Evolutionary conservation across 805 yeast species (phyloP).

Genomic region (Candida railenensis): DNA sequence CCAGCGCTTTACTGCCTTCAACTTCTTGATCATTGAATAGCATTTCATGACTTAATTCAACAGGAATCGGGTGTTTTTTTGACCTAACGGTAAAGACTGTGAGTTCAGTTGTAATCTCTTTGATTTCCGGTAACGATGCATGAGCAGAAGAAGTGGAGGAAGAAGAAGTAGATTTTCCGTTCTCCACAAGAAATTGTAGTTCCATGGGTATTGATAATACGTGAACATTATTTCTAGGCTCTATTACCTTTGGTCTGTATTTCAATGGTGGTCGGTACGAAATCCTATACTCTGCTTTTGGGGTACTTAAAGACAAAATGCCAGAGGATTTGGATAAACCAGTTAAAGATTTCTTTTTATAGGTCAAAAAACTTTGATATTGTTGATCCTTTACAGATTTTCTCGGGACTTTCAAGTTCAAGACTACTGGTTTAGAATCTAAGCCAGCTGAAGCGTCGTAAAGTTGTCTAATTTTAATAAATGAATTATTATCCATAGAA

Average conservation of each 20-base stretch:
- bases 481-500: constrained; percentile 14
- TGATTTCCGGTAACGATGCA: constrained; percentile 28
- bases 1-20: constrained; percentile 21
- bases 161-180: constrained; percentile 7
- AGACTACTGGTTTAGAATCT: background rate
- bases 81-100: constrained; percentile 36
- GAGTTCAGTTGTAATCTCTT: constrained; percentile 31
- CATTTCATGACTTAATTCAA: constrained; percentile 40
- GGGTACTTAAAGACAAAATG: constrained; percentile 33
- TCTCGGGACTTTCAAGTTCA: background rate
- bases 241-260: constrained; percentile 17
- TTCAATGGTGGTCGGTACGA: constrained; percentile 33
- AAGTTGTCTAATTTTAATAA: constrained; percentile 29
- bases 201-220: constrained; percentile 32
- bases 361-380: constrained; percentile 32
- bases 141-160: background rate
- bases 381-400: background rate
- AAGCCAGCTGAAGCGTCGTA: constrained; percentile 21
- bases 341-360: constrained; percentile 33
- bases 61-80: constrained; percentile 34
- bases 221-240: constrained; percentile 6
- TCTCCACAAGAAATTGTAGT: constrained; percentile 22
- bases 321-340: constrained; percentile 31
- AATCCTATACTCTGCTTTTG: constrained; percentile 25
- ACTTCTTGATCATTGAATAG: constrained; percentile 34